Conservation (phyloP, 768 basidiomycete genomes). For the Lanmaoa rubissima region DNA sequence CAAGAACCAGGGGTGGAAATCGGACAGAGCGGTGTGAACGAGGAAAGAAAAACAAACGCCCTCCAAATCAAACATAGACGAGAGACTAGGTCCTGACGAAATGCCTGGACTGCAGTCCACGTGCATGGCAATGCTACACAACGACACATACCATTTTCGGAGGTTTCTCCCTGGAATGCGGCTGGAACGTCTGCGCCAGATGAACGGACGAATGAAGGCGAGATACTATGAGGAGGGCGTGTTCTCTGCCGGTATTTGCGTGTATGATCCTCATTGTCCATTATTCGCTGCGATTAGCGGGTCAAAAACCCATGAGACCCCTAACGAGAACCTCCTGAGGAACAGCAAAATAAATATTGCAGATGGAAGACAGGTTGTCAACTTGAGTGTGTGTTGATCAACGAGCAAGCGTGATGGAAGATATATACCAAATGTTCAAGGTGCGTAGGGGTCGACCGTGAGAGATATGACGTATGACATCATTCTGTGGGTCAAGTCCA, state of each 20-base stretch:
- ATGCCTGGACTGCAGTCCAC: slow-evolving; percentile 1
- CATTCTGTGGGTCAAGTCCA: background rate
- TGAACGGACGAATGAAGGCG: background rate
- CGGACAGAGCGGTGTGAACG: background rate
- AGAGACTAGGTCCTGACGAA: background rate
- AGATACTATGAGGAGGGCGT: background rate
- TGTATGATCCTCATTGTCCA: background rate
- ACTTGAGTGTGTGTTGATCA: background rate
- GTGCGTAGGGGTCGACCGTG: background rate
- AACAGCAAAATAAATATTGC: background rate
- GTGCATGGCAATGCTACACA: slow-evolving; percentile 2
- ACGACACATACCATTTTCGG: slow-evolving; percentile 22
- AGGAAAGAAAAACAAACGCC: background rate
- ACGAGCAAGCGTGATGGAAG: background rate
- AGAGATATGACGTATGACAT: background rate
- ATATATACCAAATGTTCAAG: background rate
- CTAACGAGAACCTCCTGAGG: background rate
- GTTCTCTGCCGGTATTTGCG: background rate
- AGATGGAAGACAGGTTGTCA: background rate
- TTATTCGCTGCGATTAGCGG: slow-evolving; percentile 1
- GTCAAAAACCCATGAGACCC: background rate
- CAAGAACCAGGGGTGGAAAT: background rate
- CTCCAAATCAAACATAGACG: background rate
- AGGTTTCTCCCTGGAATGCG: background rate
- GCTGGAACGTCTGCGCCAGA: background rate